Evolutionary conservation across 1,139 yeast genomes (phyloP), one percentile per base, ranked within the genome.

Genomic region (Candida sp.): DNA sequence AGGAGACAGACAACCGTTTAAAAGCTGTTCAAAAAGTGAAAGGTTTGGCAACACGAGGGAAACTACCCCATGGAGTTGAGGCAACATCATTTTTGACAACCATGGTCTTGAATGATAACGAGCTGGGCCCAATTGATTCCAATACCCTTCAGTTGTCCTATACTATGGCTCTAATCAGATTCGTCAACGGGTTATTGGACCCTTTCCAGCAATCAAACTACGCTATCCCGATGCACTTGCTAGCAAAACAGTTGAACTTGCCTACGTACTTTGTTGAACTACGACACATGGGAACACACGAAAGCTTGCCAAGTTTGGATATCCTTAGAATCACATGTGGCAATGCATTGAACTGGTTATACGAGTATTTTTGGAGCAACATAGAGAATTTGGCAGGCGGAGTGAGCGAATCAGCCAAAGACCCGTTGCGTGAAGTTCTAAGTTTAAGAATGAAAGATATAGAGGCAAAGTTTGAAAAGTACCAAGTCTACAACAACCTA

Each of bases 261-360:
- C 98, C 99, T 0, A 79, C 88, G 34, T 83, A 82, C 62, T 92
- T 96, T 68, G 99, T 96, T 0, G 99, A 96, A 63, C 65, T 92
- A 39, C 75, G 99, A 55, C 99, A 96, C 66, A 82, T 85, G 65
- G 94, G 96, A 5, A 94, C 99, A 0, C 99, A 96, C 66, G 98
- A 94, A 59, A 78, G 74, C 12, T 69, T 94, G 25, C 98, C 98
- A 0, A 78, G 88, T 35, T 61, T 91, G 41, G 84, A 80, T 44
- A 77, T 89, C 69, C 75, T 94, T 25, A 74, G 96, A 39, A 66
- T 74, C 31, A 83, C 86, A 5, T 71, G 85, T 5, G 62, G 65
- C 5, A 73, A 81, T 51, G 97, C 97, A 0, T 66, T 93, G 44
- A 72, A 69, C 7, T 96, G 99, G 98, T 69, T 94, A 3, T 79